Base-by-base conservation (phyloP, 176 grass and related monocot genomes). In the Carex pumila region DNA sequence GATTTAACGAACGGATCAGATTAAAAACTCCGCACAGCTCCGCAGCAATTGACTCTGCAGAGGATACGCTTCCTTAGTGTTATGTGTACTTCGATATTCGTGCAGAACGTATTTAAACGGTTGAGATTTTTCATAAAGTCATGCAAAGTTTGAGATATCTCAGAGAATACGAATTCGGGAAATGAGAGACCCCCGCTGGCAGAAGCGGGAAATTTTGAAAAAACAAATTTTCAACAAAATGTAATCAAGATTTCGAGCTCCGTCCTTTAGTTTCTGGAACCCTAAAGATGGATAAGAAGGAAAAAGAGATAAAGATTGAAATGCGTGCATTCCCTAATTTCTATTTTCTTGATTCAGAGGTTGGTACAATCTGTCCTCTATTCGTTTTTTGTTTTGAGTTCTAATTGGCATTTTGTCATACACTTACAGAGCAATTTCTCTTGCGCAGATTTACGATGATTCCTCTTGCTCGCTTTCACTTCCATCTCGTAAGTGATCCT, bases 401-500 rank as follows among this genome's bases (percentile, higher is more conserved):
- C 47, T 43, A 2, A 12, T 30, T 66, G 71, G 61, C 41, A 69
- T 86, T 80, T 86, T 53, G 41, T 80, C 41, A 39, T 79, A 81
- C 74, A 86, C 2, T 70, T 67, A 41, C 43, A 15, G 34, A 59
- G 37, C 75, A 11, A 59, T 84, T 65, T 43, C 25, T 86, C 2
- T 76, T 77, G 7, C 34, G 65, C 84, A 94, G 89, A 89, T 41
- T 18, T 81, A 47, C 8, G 79, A 57, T 0, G 83, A 86, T 3
- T 62, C 60, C 56, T 85, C 89, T n/a, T 80, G 53, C 75, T 58
- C 85, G 1, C 54, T 89, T 30, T 91, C 88, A 9, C 32, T 92
- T 41, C 94, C 88, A 59, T 97, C 94, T 55, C 84, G 94, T 94
- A 71, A 52, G 94, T 90, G 18, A 57, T 67, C 39, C 17, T 83